These are phyloP conservation scores for Kurtzmaniella cleridarum DNA, from an alignment of 805 yeast genomes.

Conservation along the genomic window DNA sequence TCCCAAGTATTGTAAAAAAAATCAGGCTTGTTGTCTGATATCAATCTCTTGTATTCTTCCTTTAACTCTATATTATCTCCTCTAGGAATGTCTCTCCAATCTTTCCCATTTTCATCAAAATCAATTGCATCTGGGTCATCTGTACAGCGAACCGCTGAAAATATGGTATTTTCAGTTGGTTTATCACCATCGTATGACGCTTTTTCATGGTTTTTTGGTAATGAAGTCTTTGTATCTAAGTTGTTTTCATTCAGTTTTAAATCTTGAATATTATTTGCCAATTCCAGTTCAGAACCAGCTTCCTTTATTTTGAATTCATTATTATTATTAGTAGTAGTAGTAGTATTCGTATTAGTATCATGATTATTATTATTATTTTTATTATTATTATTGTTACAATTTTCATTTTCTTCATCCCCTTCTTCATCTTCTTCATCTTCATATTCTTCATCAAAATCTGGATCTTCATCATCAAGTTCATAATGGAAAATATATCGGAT, in stretches of 20 bases:
- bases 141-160: constrained; percentile 14
- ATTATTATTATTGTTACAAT: background rate
- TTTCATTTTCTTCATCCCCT: constrained; percentile 17
- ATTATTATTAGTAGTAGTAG: too few species aligned
- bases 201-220: too few species aligned
- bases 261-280: too few species aligned
- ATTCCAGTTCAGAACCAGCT: too few species aligned
- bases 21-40: constrained; percentile 13
- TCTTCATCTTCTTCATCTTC: constrained; percentile 9
- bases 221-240: too few species aligned
- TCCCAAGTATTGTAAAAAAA: constrained; percentile 20
- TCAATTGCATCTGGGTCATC: constrained; percentile 27
- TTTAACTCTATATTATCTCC: constrained; percentile 40
- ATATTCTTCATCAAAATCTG: constrained; percentile 14
- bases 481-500: constrained; percentile 54
- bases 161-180: too few species aligned
- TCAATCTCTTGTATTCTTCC: constrained; percentile 11
- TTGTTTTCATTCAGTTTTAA: too few species aligned
- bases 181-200: background rate
- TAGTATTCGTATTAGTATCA: too few species aligned
- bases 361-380: too few species aligned
- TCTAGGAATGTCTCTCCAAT: constrained; percentile 70
- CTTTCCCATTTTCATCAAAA: constrained; percentile 56
- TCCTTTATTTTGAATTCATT: too few species aligned
- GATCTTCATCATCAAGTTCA: constrained; percentile 36